phyloP scores from a whole-genome alignment of 2,329 filamentous ascomycete species.

The Apiospora hydei region DNA sequence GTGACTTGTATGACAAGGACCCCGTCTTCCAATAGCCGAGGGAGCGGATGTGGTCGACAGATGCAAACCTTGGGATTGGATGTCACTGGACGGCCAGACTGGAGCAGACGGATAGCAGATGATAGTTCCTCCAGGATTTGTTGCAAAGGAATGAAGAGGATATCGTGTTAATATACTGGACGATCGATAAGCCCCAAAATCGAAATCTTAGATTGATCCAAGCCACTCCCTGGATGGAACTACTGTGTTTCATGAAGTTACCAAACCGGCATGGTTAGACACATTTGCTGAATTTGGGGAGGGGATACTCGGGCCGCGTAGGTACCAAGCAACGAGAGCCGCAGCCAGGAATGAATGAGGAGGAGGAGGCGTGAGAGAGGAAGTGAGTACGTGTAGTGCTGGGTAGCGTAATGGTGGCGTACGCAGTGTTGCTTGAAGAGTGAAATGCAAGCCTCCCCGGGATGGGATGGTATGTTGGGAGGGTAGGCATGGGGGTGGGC shows the following conservation, averaged over 20 bases:
- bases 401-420: constrained; percentile 29
- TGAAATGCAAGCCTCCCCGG: constrained; percentile 4
- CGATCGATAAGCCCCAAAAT: constrained; percentile 6
- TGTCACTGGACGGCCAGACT: background rate
- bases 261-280: constrained; percentile 36
- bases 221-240: constrained; percentile 16
- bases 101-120: background rate
- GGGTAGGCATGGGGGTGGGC: background rate
- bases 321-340: constrained; percentile 32
- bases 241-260: constrained; percentile 28
- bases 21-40: constrained; percentile 6
- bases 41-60: background rate
- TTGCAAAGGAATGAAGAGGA: constrained; percentile 38
- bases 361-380: background rate
- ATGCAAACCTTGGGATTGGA: background rate
- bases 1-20: constrained; percentile 4
- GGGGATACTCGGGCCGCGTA: constrained; percentile 37
- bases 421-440: constrained; percentile 22
- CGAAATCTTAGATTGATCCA: constrained; percentile 14
- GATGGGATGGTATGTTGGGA: background rate
- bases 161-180: constrained; percentile 38
- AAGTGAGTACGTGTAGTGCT: constrained; percentile 14
- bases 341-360: constrained; percentile 38
- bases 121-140: background rate
- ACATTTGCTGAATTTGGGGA: constrained; percentile 34